A percentile compares a stretch with the other conserved stretches of the same genome.
phyloP scores from a whole-genome alignment of 345 rosid species.

The Garcia nutans region DNA sequence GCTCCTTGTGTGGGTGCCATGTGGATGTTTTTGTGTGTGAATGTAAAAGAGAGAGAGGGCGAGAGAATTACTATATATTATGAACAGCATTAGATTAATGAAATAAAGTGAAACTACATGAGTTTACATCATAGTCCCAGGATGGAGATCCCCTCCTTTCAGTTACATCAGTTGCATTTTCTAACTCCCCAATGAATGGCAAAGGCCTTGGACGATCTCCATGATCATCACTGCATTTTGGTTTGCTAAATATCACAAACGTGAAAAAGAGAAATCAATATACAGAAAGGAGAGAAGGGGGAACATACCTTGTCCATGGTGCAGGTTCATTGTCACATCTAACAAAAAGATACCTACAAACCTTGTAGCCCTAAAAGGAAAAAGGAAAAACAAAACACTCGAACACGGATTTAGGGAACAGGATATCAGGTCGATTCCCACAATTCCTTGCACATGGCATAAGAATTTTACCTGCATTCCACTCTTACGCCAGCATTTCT shows the following conservation, averaged over 20 bases:
- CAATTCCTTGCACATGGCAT: background rate
- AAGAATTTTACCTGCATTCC: constrained; percentile 46
- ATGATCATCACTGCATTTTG: constrained; percentile 22
- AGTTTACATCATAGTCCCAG: constrained; percentile 73
- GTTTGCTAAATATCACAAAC: background rate
- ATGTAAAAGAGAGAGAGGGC: no score
- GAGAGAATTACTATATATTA: background rate
- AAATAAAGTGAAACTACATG: background rate
- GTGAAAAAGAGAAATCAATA: background rate
- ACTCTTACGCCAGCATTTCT: constrained; percentile 69
- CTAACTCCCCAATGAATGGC: constrained; percentile 52
- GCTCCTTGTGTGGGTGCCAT: background rate
- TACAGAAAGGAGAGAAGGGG: no score
- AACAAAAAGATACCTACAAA: constrained; percentile 76
- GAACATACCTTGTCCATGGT: constrained; percentile 74
- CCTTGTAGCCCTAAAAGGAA: constrained; percentile 48
- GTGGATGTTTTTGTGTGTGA: no score
- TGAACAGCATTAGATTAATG: background rate
- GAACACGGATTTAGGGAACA: background rate
- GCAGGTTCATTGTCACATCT: constrained; percentile 78
- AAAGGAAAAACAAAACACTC: constrained; percentile 9
- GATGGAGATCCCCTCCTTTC: constrained; percentile 59
- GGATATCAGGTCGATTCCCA: background rate
- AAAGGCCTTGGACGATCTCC: constrained; percentile 73
- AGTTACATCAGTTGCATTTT: constrained; percentile 44